Base-by-base conservation (phyloP, 1,284 basidiomycete genomes). In the Cutaneotrichosporon mucoides region DNA sequence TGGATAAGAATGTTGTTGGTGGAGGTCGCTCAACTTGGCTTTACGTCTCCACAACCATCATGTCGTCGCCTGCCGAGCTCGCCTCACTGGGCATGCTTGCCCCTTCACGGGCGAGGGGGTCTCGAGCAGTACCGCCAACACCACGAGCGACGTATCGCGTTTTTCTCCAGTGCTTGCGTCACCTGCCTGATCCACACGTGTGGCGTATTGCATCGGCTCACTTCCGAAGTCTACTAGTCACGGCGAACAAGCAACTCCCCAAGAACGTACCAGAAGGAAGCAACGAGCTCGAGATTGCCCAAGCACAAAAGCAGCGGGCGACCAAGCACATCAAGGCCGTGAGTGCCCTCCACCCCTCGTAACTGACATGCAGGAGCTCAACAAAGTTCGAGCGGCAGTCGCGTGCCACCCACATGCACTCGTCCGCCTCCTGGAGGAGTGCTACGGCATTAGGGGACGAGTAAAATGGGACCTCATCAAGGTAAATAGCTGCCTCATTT, bases 401-500 rank as follows among this genome's bases (percentile, higher is more conserved):
- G 70, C 69, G 6, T 68, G 64, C 55, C 70, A 75, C 52, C 70
- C 71, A 0, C 73, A 76, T 60, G 73, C 73, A 1, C 55, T 75
- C 13, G 15, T 15, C 16, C 60, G 75, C 13, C 54, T 75, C 10
- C 45, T 38, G 59, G 53, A 9, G 51, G 35, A 33, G 55, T 38
- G 12, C 12, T 58, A 50, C 38, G 46, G 46, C 24, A 47, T 44
- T 13, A 38, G 43, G 34, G 55, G 53, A 10, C 48, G 52, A 5
- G 58, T 34, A 35, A 50, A 48, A 33, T 57, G 45, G 56, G 43
- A 55, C n/a, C 52, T 68, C 34, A 56, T 76, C 44, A 62, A 63
- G 42, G 71, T 73, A 45, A 46, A 62, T 62, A 5, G 12, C n/a
- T 34, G 9, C 15, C 44, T 5, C 16, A 45, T 24, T 40, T 7